Evolutionary conservation across 176 grass and related monocot species (phyloP).

Genomic region (Avena atlantica): DNA sequence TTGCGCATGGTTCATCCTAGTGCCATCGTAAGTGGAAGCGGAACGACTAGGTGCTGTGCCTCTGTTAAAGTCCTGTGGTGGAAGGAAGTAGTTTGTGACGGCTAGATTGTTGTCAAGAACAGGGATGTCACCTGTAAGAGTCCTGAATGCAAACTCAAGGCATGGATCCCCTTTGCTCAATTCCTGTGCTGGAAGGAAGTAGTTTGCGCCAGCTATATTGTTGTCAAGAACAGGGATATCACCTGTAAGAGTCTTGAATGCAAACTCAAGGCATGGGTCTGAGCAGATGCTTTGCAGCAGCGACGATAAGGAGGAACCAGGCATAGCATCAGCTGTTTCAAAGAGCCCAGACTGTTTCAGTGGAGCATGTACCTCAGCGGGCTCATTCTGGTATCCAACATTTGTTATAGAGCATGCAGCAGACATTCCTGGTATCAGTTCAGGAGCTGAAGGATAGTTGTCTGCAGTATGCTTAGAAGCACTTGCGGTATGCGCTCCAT

Average conservation of each 20-base stretch:
- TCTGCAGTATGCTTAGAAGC: slow-evolving; percentile 37
- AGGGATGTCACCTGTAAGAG: slow-evolving; percentile 65
- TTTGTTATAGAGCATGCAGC: slow-evolving; percentile 34
- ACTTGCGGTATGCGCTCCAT: slow-evolving; percentile 37
- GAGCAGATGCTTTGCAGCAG: slow-evolving; percentile 60
- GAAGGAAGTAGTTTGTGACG: slow-evolving; percentile 42
- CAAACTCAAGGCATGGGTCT: slow-evolving; percentile 83
- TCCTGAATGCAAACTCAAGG: slow-evolving; percentile 77
- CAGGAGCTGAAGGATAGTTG: slow-evolving; percentile 31
- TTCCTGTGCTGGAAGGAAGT: slow-evolving; percentile 51
- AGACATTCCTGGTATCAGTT: slow-evolving; percentile 35
- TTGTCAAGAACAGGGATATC: slow-evolving; percentile 61
- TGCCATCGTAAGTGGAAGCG: slow-evolving; percentile 43
- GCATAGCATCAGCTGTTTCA: slow-evolving; percentile 41
- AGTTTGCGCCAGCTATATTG: slow-evolving; percentile 36
- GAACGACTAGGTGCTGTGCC: slow-evolving; percentile 27
- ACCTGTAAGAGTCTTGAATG: slow-evolving; percentile 66
- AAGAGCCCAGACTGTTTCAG: slow-evolving; percentile 29
- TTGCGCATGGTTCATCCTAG: slow-evolving; percentile 41
- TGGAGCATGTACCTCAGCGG: slow-evolving; percentile 8
- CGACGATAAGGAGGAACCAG: slow-evolving; percentile 51
- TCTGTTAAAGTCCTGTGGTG: slow-evolving; percentile 54
- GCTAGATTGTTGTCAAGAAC: slow-evolving; percentile 36
- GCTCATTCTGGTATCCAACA: slow-evolving; percentile 25
- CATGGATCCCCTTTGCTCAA: slow-evolving; percentile 53